These are phyloP conservation scores for Chaetomiaceae sp. DNA, from an alignment of 2,329 filamentous ascomycete species.

Conservation along the genomic window DNA sequence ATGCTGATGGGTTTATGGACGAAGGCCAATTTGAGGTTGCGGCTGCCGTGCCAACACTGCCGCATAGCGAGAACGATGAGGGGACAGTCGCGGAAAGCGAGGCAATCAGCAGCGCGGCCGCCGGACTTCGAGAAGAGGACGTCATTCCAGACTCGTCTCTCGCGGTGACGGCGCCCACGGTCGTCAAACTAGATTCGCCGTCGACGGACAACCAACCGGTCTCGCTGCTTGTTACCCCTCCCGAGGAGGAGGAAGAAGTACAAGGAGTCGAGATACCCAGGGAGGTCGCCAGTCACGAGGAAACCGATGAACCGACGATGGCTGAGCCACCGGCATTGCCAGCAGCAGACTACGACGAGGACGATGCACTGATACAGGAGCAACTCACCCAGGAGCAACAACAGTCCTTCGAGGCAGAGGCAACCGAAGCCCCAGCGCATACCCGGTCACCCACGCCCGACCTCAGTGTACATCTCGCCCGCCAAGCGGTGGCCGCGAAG, in stretches of 20 bases:
- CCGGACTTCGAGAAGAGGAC: not conserved
- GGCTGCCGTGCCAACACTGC: not conserved
- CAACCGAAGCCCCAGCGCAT: not conserved
- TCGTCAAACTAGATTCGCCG: not conserved
- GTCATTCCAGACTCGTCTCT: not conserved
- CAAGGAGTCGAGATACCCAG: not conserved
- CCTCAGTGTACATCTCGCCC: constrained; percentile 24
- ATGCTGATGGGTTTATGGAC: not conserved
- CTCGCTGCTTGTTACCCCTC: not conserved
- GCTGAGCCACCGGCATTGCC: not conserved
- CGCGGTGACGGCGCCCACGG: not conserved
- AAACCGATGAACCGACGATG: not conserved
- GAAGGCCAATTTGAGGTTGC: not conserved
- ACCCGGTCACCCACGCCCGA: constrained; percentile 16
- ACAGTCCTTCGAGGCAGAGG: not conserved
- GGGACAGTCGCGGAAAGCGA: not conserved
- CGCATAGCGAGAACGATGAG: not conserved
- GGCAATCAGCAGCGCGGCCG: not conserved
- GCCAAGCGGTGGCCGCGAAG: constrained; percentile 19
- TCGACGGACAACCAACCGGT: not conserved
- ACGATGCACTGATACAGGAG: constrained; percentile 6
- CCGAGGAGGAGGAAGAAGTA: not conserved
- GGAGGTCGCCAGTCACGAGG: not conserved
- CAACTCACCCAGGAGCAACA: constrained; percentile 13
- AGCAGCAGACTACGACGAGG: constrained; percentile 2